Conservation (phyloP, 2,329 filamentous ascomycete species). For the Paracoccidioides lutzii region DNA sequence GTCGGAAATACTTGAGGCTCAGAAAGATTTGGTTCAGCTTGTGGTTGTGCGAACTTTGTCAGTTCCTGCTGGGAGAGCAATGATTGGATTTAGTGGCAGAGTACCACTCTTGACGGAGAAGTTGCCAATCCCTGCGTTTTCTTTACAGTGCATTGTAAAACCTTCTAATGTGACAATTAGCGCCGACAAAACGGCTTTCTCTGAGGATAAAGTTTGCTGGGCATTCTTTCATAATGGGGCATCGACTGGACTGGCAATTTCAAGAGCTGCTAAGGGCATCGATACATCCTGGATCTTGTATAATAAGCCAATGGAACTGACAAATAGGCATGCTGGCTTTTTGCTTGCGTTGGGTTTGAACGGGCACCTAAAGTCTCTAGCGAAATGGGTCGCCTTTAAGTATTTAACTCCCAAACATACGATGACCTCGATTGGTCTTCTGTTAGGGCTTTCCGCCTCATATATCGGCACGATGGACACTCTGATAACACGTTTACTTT, state of each 20-base stretch:
- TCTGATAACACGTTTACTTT: constrained; percentile 79
- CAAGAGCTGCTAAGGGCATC: constrained; percentile 77
- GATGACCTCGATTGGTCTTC: constrained; percentile 95
- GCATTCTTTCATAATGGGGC: constrained; percentile 97
- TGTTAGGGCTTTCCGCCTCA: constrained; percentile 82
- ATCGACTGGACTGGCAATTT: constrained; percentile 83
- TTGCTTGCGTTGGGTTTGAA: constrained; percentile 82
- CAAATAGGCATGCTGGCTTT: constrained; percentile 92
- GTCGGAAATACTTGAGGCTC: constrained; percentile 75
- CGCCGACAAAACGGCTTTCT: constrained; percentile 77
- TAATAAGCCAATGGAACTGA: constrained; percentile 88
- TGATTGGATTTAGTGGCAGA: constrained; percentile 78
- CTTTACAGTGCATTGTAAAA: constrained; percentile 79
- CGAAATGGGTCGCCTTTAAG: constrained; percentile 98
- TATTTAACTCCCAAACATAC: constrained; percentile 98
- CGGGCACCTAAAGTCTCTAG: constrained; percentile 83
- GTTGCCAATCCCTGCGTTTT: constrained; percentile 80
- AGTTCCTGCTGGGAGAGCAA: constrained; percentile 71
- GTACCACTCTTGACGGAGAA: constrained; percentile 86
- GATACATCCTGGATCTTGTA: constrained; percentile 98
- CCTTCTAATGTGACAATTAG: constrained; percentile 84
- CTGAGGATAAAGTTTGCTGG: constrained; percentile 95
- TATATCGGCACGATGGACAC: constrained; percentile 97
- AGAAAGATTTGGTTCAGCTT: constrained; percentile 78
- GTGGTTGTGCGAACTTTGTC: constrained; percentile 80